A percentile compares a stretch with the other conserved stretches of the same genome.
These are phyloP conservation scores for Amanita inopinata DNA, from an alignment of 768 basidiomycete genomes.

Conservation along the genomic window DNA sequence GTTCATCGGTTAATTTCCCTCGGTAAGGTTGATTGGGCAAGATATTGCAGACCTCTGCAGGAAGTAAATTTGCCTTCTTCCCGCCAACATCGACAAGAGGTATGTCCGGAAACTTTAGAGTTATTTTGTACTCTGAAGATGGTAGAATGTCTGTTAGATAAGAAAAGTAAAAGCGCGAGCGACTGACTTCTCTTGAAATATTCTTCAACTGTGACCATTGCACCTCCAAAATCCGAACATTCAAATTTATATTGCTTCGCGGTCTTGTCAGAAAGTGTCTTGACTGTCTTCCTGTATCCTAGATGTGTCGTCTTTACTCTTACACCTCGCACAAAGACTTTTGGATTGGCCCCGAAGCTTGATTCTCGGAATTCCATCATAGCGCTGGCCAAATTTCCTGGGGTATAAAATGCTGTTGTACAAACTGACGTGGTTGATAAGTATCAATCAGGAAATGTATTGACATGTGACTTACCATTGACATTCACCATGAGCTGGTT, in stretches of 20 bases:
- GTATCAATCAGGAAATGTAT: not conserved
- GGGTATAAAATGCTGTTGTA: conserved; percentile 51
- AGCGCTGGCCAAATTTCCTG: conserved; percentile 56
- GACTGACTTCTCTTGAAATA: conserved; percentile 64
- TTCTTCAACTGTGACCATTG: conserved; percentile 46
- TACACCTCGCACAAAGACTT: conserved; percentile 57
- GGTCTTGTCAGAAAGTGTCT: conserved; percentile 37
- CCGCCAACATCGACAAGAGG: conserved; percentile 54
- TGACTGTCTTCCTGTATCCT: conserved; percentile 68
- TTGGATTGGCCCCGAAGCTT: conserved; percentile 49
- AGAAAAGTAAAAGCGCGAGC: conserved; percentile 13
- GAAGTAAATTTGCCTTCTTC: conserved; percentile 39
- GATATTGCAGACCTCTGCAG: conserved; percentile 69
- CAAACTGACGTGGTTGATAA: conserved; percentile 25
- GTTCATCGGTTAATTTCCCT: conserved; percentile 58
- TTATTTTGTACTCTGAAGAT: conserved; percentile 51
- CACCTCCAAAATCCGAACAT: conserved; percentile 40
- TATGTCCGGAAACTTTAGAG: conserved; percentile 36
- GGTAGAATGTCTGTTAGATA: no score
- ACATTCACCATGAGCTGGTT: conserved; percentile 56
- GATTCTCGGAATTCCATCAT: conserved; percentile 43
- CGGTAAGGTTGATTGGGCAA: conserved; percentile 57
- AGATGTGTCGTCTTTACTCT: conserved; percentile 61
- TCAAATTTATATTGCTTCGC: conserved; percentile 43
- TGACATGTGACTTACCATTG: conserved; percentile 35